Base-by-base conservation (phyloP, 169 alveolate genomes). In the Plasmodium vinckei region DNA sequence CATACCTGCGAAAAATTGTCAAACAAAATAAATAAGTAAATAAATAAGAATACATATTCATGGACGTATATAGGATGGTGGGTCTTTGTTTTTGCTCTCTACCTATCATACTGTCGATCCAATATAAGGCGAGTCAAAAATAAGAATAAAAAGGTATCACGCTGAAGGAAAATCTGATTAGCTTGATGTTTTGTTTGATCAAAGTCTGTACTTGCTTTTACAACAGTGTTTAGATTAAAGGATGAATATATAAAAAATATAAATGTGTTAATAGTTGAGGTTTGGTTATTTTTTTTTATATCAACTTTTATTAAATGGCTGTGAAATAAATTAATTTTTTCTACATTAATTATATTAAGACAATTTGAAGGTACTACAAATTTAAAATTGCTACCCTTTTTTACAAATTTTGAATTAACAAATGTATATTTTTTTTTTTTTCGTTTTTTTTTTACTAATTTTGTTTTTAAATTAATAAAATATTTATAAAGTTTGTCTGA, bases 261-360 rank as follows among this genome's bases (percentile, higher is more conserved):
- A 63, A 47, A 47, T 5, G 75, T 77, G 65, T 69, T 77, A 25
- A 25, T 17, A 21, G 42, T 54, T 53, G 73, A 27, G 9, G 21
- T 21, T 33, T 33, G 6, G 39, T 49, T 51, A 10, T 56, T 19
- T 63, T 77, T 63, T 23, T 59, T 17, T 19, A 64, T n/a, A 23
- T 77, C 77, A 47, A 77, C 77, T 47, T 42, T 25, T 23, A 77
- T 64, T 69, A 77, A 6, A 64, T 77, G 88, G 33, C 33, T 77
- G 51, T 77, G 77, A 49, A 77, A 77, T 33, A 77, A 49, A 27
- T 77, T 44, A 13, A 77, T 69, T 77, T 77, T 77, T 63, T 64
- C 65, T 4, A 64, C 77, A 13, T 46, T 17, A 25, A 77, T 12
- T n/a, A 77, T 77, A 44, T 64, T 10, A 44, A 77, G 12, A 33